Evolutionary conservation across 495 filamentous ascomycete genomes (phyloP), one percentile per base, ranked within the genome.

Genomic region (Penicillium goetzii): DNA sequence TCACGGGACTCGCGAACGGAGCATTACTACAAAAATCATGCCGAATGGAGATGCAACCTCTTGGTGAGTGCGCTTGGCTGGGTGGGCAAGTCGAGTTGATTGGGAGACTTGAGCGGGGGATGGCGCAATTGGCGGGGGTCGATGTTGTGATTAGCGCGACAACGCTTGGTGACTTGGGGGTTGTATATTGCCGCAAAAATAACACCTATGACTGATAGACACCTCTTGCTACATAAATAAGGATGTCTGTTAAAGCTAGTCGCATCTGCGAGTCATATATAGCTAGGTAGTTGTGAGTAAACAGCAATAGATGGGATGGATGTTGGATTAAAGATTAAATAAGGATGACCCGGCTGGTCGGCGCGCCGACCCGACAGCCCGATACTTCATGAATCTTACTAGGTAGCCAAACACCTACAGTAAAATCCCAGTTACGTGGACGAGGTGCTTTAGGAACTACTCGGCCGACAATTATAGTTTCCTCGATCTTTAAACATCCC

Each of bases 41-140:
- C 19, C n/a, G 26, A 33, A 55, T 47, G 11, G 36, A 28, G 11
- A 33, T 40, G 40, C 33, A 38, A 34, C 10, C 14, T 33, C 55
- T 21, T 23, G 43, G 54, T 19, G 30, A 25, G 1, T 38, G 52
- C 21, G 52, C n/a, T 23, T 55, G n/a, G 25, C n/a, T 38, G 33
- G 43, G 4, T 38, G 33, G 43, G 4, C 10, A 21, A 47, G 45
- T 17, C n/a, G 17, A 11, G 36, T 34, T 71, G 60, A 70, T 68
- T 68, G 65, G 68, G 19, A 47, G 59, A 55, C 26, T 62, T 21
- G 14, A n/a, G 12, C 14, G 19, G n/a, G 23, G 15, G 60, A 76
- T 76, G 73, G 73, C 72, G 73, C 70, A 71, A 76, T 76, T 62
- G 59, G 62, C 56, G 66, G 66, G 66, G 68, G 57, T 41, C 19